Evolutionary conservation across 164 flowering plant species (phyloP).

Genomic region (Annona cherimola): DNA sequence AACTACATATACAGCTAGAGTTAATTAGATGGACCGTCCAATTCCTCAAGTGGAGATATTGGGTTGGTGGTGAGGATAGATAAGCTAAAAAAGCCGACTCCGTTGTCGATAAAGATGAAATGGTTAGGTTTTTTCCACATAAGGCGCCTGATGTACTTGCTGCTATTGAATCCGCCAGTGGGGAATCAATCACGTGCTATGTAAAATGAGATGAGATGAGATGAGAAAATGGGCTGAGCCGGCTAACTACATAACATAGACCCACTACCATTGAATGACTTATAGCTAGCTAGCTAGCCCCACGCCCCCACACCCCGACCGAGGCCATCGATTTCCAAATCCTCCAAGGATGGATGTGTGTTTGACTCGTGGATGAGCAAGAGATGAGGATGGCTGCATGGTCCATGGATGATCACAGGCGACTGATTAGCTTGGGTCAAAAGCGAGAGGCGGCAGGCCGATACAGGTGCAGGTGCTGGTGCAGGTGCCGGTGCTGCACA

Average conservation of each 20-base stretch:
- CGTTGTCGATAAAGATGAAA: neutral
- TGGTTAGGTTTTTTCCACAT: neutral
- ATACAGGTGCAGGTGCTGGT: neutral
- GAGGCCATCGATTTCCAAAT: neutral
- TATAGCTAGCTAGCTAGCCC: neutral
- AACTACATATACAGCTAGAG: neutral
- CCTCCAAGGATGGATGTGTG: neutral
- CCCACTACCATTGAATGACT: neutral
- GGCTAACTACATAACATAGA: neutral
- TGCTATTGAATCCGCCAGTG: neutral
- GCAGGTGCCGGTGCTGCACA: neutral
- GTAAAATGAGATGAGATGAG: too few species aligned
- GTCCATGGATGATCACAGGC: neutral
- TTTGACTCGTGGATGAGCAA: slow-evolving; percentile 1
- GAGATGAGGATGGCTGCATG: neutral
- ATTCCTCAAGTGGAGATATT: too few species aligned
- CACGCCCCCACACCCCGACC: too few species aligned
- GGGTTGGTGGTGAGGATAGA: neutral
- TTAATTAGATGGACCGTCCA: neutral
- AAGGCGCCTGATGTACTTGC: neutral
- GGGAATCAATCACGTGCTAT: neutral
- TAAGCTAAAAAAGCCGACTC: too few species aligned
- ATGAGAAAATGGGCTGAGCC: too few species aligned
- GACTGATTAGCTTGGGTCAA: neutral
- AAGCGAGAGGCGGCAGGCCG: neutral